These are phyloP conservation scores for Henckelia pumila DNA, from an alignment of 257 asterid species.

Conservation along the genomic window DNA sequence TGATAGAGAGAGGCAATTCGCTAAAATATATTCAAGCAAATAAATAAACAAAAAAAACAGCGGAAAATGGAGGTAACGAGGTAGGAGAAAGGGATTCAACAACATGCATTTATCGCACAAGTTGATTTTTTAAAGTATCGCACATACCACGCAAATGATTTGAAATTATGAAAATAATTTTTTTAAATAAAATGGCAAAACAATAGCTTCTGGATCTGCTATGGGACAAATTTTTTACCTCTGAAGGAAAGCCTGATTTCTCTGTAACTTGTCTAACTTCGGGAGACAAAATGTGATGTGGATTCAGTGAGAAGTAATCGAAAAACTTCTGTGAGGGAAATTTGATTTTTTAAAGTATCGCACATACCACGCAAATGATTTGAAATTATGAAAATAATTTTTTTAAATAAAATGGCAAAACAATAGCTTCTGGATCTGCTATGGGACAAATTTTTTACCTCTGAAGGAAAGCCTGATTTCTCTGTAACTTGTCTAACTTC, in stretches of 20 bases:
- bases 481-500: constrained; percentile 56
- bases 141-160: neutral
- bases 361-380: too few species aligned
- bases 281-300: constrained; percentile 48
- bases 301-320: constrained; percentile 75
- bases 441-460: constrained; percentile 62
- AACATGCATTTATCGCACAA: neutral
- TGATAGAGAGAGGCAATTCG: neutral
- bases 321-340: constrained; percentile 60
- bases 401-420: too few species aligned
- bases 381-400: too few species aligned
- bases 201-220: neutral
- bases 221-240: constrained; percentile 42
- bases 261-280: constrained; percentile 56
- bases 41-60: too few species aligned
- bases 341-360: too few species aligned
- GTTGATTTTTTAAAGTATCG: neutral
- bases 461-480: constrained; percentile 66
- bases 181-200: constrained; percentile 3
- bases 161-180: neutral
- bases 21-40: neutral
- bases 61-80: neutral
- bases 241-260: constrained; percentile 66
- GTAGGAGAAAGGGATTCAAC: neutral
- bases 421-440: too few species aligned